Evolutionary conservation across 768 basidiomycete genomes (phyloP).

Genomic region (Psilocybe sp.): DNA sequence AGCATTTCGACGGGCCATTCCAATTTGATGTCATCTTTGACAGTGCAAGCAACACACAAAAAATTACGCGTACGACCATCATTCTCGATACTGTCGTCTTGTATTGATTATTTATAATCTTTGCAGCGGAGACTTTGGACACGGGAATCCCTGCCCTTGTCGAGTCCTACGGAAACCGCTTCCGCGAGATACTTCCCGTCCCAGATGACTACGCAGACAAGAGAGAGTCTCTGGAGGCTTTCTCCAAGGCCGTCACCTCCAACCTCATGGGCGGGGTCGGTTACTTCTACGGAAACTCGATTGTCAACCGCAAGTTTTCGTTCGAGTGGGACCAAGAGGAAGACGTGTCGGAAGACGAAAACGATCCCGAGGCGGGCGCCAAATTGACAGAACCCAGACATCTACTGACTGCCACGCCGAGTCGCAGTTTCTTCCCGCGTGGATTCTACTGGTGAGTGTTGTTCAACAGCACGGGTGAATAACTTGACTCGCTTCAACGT

Average conservation of each 20-base stretch:
- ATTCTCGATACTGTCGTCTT: not conserved
- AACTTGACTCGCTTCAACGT: conserved; percentile 10
- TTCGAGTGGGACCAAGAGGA: conserved; percentile 89
- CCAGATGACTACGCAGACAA: conserved; percentile 52
- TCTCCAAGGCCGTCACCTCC: conserved; percentile 87
- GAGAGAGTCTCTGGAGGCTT: conserved; percentile 51
- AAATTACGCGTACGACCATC: conserved; percentile 55
- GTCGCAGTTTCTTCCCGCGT: conserved; percentile 94
- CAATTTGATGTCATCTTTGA: conserved; percentile 90
- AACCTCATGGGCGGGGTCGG: conserved; percentile 92
- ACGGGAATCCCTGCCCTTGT: conserved; percentile 67
- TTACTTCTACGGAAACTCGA: conserved; percentile 90
- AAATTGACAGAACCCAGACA: conserved; percentile 70
- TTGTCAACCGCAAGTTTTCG: conserved; percentile 80
- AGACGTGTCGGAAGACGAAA: conserved; percentile 33
- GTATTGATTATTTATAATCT: not conserved
- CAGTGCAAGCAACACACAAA: conserved; percentile 62
- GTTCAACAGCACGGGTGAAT: not conserved
- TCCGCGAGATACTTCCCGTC: conserved; percentile 68
- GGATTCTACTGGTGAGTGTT: conserved; percentile 89
- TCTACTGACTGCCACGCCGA: conserved; percentile 89
- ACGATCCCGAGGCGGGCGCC: conserved; percentile 47
- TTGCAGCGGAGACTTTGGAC: conserved; percentile 61
- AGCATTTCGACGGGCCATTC: conserved; percentile 79
- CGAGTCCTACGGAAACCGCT: conserved; percentile 60